Percentiles rank a stretch among this genome's conserved stretches.
These are phyloP conservation scores for Metarhizium humberi DNA, from an alignment of 2,329 filamentous ascomycete genomes.

Conservation along the genomic window DNA sequence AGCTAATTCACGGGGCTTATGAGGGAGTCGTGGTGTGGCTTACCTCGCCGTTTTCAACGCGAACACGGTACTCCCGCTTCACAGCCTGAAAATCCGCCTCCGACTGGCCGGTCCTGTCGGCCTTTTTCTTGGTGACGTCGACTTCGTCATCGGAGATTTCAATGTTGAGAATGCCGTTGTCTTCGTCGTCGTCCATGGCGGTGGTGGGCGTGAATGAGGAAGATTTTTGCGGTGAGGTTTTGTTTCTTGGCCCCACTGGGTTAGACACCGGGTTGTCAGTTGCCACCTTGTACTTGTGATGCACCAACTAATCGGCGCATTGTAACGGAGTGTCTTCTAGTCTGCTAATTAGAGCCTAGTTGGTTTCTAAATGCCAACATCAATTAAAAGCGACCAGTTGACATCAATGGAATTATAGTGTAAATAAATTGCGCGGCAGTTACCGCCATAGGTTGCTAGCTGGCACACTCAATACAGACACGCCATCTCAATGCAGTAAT, in stretches of 20 bases:
- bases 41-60: slow-evolving; percentile 47
- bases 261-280: too few relatives aligned
- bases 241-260: background rate
- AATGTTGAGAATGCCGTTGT: slow-evolving; percentile 19
- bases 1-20: background rate
- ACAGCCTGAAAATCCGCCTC: slow-evolving; percentile 40
- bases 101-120: slow-evolving; percentile 32
- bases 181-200: slow-evolving; percentile 20
- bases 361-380: too few relatives aligned
- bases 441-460: too few relatives aligned
- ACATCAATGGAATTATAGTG: too few relatives aligned
- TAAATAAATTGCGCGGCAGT: too few relatives aligned
- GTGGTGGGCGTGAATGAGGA: background rate
- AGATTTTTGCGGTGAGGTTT: background rate
- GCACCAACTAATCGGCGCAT: too few relatives aligned
- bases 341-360: too few relatives aligned
- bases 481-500: too few relatives aligned
- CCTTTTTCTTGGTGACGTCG: slow-evolving; percentile 8
- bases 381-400: too few relatives aligned
- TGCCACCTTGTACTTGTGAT: too few relatives aligned
- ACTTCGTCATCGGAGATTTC: slow-evolving; percentile 22
- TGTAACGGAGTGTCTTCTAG: too few relatives aligned
- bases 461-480: too few relatives aligned
- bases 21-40: slow-evolving; percentile 9
- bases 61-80: slow-evolving; percentile 33